Evolutionary conservation across 1,139 yeast genomes (phyloP), one percentile per base, ranked within the genome.

Genomic region (Geotrichum klebahnii): DNA sequence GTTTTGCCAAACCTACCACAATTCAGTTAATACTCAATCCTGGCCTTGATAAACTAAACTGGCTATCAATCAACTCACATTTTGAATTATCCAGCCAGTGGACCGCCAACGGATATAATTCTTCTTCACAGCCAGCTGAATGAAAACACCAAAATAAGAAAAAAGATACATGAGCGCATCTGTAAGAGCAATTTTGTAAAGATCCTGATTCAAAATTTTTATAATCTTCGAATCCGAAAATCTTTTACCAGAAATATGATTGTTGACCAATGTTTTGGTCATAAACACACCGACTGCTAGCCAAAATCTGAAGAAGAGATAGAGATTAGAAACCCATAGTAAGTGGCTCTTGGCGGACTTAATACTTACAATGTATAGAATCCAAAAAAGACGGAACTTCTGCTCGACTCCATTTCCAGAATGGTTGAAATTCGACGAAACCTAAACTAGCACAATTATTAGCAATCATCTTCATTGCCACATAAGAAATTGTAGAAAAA

Each of bases 131-230:
- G 72, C 66, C 45, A 65, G 55, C 58, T 88, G 96, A 40, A 86
- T 60, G 2, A 72, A 61, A 38, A 74, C 80, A 1, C 81, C 75
- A 36, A 78, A 67, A 61, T 82, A 88, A 32, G 79, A 76, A 16
- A 79, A 62, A 28, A 82, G 58, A 61, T 87, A 88, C 92, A 88
- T 84, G 39, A 65, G 65, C 37, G 81, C 66, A 64, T 88, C 96
- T 1, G 86, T 80, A 20, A 82, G 56, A 0, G 80, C 95, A 26
- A 88, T 81, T 57, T 77, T 76, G 53, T 77, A 56, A 19, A 87
- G 49, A 57, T 86, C 90, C 29, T 73, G 71, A 5, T 71, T 60
- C 66, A 88, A 69, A 8, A 78, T 69, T 32, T 59, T 55, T 34
- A 82, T 66, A 28, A 86, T 76, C 28, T 80, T 78, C 43, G 80